Conservation (phyloP, 164 flowering plant genomes). For the Vitis cinerea region DNA sequence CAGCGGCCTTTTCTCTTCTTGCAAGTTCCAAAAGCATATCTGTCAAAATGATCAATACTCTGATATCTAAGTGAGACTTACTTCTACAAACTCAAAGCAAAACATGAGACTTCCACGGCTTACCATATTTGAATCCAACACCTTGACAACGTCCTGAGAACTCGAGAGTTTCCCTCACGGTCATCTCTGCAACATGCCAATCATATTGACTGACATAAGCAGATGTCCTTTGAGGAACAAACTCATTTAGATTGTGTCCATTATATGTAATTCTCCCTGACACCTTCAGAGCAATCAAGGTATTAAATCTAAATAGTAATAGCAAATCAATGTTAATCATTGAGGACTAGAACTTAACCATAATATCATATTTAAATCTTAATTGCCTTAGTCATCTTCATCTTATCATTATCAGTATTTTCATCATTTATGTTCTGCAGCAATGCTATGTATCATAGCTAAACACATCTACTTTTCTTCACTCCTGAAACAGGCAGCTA, state of each 20-base stretch:
- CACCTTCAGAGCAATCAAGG: slow-evolving; percentile 41
- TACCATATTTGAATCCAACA: slow-evolving; percentile 85
- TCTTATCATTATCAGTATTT: too few relatives aligned
- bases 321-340: neutral
- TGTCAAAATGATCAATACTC: slow-evolving; percentile 19
- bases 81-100: neutral
- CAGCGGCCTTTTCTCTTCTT: slow-evolving; percentile 85
- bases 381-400: too few relatives aligned
- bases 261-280: slow-evolving; percentile 84
- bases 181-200: slow-evolving; percentile 91
- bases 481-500: too few relatives aligned
- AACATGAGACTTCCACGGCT: slow-evolving; percentile 8
- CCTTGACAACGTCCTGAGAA: slow-evolving; percentile 93
- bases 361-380: too few relatives aligned
- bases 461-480: too few relatives aligned
- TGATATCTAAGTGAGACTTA: neutral
- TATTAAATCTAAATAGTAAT: slow-evolving; percentile 3
- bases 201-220: slow-evolving; percentile 95
- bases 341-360: too few relatives aligned
- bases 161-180: slow-evolving; percentile 88
- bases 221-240: slow-evolving; percentile 83
- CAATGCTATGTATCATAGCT: too few relatives aligned
- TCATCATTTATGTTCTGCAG: too few relatives aligned
- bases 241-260: slow-evolving; percentile 71
- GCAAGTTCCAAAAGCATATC: slow-evolving; percentile 96